Evolutionary conservation across 2,329 filamentous ascomycete genomes (phyloP).

Genomic region (Arthrobotrys sphaeroides): DNA sequence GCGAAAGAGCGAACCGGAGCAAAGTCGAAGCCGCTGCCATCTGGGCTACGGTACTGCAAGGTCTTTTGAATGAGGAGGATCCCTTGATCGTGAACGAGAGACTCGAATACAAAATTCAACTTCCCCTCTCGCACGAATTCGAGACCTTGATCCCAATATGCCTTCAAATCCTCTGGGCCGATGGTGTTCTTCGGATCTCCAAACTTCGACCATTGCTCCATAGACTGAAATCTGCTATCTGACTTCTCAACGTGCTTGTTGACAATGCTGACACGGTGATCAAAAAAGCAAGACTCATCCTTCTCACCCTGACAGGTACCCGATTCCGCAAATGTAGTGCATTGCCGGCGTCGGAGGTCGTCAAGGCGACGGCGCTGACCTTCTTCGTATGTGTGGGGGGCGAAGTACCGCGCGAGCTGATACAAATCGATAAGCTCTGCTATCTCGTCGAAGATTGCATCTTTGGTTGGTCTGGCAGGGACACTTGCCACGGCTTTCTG

Average conservation of each 20-base stretch:
- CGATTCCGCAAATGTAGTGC: neutral
- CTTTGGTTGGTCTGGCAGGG: neutral
- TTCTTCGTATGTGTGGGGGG: neutral
- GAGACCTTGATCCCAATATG: conserved; percentile 29
- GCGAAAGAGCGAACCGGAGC: neutral
- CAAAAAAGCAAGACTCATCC: conserved; percentile 26
- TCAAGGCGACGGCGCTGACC: neutral
- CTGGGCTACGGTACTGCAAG: neutral
- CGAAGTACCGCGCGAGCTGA: conserved; percentile 16
- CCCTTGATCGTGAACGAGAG: conserved; percentile 3
- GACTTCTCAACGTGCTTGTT: conserved; percentile 1
- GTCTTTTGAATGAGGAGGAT: neutral
- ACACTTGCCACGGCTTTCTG: neutral
- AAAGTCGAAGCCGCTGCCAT: neutral
- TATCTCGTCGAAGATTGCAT: conserved; percentile 1
- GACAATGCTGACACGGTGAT: neutral
- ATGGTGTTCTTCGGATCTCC: neutral
- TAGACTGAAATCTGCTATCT: neutral
- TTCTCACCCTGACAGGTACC: neutral
- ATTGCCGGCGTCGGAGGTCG: neutral
- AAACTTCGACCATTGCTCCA: conserved; percentile 28
- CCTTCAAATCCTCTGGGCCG: neutral
- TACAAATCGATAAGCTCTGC: neutral
- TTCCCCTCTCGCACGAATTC: conserved; percentile 7
- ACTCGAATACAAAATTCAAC: conserved; percentile 19